Conservation (phyloP, 148 eudicot genomes). For the Mesembryanthemum crystallinum region DNA sequence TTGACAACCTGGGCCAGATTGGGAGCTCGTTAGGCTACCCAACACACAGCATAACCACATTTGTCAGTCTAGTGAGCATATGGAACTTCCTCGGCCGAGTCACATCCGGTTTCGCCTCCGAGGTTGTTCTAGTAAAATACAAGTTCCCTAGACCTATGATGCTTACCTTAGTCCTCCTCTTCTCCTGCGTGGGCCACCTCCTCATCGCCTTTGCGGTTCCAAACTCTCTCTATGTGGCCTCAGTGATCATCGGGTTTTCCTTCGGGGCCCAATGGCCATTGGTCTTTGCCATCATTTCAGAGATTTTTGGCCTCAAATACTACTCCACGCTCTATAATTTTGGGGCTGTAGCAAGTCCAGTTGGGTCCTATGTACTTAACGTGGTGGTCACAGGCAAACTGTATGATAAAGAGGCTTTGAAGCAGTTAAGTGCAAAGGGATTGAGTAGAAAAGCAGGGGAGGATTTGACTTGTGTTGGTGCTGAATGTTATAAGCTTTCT, state of each 20-base stretch:
- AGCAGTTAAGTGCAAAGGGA: no score
- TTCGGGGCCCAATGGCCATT: not conserved
- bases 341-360: not conserved
- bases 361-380: not conserved
- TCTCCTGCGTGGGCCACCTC: not conserved
- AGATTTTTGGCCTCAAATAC: slow-evolving; percentile 3
- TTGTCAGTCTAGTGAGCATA: not conserved
- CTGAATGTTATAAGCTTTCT: not conserved
- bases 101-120: not conserved
- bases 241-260: not conserved
- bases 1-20: not conserved
- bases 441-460: not conserved
- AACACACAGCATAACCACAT: not conserved
- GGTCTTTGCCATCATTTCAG: not conserved
- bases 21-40: not conserved
- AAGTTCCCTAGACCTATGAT: slow-evolving; percentile 3
- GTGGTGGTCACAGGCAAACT: not conserved
- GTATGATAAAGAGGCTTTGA: slow-evolving; percentile 3
- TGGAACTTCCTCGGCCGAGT: slow-evolving; percentile 8
- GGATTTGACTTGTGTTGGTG: not conserved
- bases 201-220: not conserved
- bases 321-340: not conserved
- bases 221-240: not conserved
- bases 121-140: not conserved
- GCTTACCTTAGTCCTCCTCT: not conserved